These are phyloP conservation scores for Fusarium nisikadoi DNA, from an alignment of 2,329 filamentous ascomycete genomes.

Conservation along the genomic window DNA sequence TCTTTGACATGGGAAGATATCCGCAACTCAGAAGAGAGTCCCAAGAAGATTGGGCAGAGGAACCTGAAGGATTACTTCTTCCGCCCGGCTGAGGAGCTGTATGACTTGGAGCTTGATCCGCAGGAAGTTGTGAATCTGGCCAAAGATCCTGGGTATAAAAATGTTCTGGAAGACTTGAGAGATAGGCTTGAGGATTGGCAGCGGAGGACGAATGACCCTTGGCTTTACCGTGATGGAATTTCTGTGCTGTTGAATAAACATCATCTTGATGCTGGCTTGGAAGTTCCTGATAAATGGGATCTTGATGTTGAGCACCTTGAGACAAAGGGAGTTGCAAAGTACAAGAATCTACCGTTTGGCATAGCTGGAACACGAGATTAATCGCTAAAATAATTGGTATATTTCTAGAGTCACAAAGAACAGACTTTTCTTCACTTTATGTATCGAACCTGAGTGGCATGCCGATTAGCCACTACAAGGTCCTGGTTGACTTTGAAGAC, in stretches of 20 bases:
- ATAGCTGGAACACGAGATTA: background rate
- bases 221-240: background rate
- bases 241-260: background rate
- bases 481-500: rapidly evolving
- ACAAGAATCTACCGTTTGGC: background rate
- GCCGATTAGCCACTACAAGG: rapidly evolving
- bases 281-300: background rate
- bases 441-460: rapidly evolving
- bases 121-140: conserved; percentile 57
- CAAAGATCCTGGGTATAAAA: background rate
- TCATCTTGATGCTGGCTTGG: background rate
- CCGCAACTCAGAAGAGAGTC: conserved; percentile 47
- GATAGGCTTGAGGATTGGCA: background rate
- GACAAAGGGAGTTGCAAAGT: background rate
- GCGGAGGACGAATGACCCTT: background rate
- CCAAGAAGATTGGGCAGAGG: conserved; percentile 50
- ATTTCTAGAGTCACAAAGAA: background rate
- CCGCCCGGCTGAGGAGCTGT: conserved; percentile 58
- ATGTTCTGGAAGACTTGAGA: background rate
- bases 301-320: background rate
- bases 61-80: conserved; percentile 55
- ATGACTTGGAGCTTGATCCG: conserved; percentile 57
- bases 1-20: conserved; percentile 57
- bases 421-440: rapidly evolving
- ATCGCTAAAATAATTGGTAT: rapidly evolving